Conservation (phyloP, 2,329 filamentous ascomycete genomes). For the Cladosporium austrohemisphaericum region DNA sequence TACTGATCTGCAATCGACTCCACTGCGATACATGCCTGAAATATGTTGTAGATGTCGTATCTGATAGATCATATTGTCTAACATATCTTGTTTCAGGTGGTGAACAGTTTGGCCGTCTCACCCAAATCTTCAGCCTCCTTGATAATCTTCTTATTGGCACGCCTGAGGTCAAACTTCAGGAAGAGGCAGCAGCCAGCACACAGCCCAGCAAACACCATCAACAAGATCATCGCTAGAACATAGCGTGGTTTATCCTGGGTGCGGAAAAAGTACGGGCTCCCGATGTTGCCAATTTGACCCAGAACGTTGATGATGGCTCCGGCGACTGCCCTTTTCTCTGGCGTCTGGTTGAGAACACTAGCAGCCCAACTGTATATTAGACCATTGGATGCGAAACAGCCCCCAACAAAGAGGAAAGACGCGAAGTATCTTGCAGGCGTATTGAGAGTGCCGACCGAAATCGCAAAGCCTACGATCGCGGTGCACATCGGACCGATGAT, state of each 20-base stretch:
- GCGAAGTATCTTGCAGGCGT: conserved; percentile 24
- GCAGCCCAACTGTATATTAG: conserved; percentile 37
- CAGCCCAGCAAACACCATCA: neutral
- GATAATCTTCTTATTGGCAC: neutral
- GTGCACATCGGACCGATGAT: neutral
- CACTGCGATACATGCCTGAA: too few relatives aligned
- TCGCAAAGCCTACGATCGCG: neutral
- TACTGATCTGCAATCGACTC: too few relatives aligned
- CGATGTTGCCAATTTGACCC: conserved; percentile 37
- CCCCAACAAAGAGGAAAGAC: conserved; percentile 33
- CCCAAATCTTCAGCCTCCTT: too few relatives aligned
- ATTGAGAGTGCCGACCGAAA: neutral
- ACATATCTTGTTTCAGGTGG: too few relatives aligned
- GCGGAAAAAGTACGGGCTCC: neutral
- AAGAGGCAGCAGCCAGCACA: neutral
- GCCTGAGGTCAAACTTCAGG: neutral
- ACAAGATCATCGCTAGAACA: neutral
- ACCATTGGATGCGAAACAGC: conserved; percentile 34
- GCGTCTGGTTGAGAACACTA: conserved; percentile 33
- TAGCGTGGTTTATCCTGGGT: neutral
- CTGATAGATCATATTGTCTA: too few relatives aligned
- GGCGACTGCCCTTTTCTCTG: conserved; percentile 38
- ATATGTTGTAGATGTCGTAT: too few relatives aligned
- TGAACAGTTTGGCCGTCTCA: too few relatives aligned
- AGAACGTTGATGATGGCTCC: conserved; percentile 38